Evolutionary conservation across 2,329 filamentous ascomycete species (phyloP).

Genomic region (Metarhizium humberi): DNA sequence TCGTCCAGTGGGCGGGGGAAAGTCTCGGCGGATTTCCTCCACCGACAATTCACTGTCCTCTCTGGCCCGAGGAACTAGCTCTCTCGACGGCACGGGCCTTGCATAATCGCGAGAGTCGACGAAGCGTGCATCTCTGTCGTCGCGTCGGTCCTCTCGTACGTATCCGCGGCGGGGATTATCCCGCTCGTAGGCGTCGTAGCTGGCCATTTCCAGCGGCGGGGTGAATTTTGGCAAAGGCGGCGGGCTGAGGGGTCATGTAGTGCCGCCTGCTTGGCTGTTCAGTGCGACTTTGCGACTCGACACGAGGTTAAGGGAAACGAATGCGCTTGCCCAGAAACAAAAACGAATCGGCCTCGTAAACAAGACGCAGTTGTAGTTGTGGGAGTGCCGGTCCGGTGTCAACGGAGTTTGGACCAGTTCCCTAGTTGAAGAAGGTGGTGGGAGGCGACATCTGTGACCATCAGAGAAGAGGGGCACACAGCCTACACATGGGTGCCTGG

Average conservation of each 20-base stretch:
- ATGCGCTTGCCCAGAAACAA: too few relatives aligned
- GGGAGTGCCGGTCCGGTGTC: too few relatives aligned
- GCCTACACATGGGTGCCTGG: too few relatives aligned
- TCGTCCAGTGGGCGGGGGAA: slow-evolving; percentile 56
- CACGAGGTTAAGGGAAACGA: background rate
- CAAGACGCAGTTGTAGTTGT: too few relatives aligned
- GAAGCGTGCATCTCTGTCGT: slow-evolving; percentile 43
- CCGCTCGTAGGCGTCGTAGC: slow-evolving; percentile 47
- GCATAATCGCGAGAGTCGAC: slow-evolving; percentile 42
- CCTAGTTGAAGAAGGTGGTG: too few relatives aligned
- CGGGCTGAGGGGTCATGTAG: background rate
- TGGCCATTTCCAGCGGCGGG: slow-evolving; percentile 21
- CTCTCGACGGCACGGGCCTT: slow-evolving; percentile 35
- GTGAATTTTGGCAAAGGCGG: background rate
- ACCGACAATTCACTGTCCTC: slow-evolving; percentile 68
- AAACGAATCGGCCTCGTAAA: too few relatives aligned
- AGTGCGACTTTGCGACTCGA: background rate
- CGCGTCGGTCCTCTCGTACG: slow-evolving; percentile 44
- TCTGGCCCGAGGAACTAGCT: slow-evolving; percentile 49
- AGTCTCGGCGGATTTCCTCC: slow-evolving; percentile 78
- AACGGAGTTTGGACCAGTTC: too few relatives aligned
- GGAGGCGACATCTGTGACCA: too few relatives aligned
- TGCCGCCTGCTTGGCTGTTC: background rate
- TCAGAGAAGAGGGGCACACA: too few relatives aligned
- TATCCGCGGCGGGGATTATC: slow-evolving; percentile 41